Evolutionary conservation across 441 rosid genomes (phyloP).

Genomic region (Euphorbia corollata): DNA sequence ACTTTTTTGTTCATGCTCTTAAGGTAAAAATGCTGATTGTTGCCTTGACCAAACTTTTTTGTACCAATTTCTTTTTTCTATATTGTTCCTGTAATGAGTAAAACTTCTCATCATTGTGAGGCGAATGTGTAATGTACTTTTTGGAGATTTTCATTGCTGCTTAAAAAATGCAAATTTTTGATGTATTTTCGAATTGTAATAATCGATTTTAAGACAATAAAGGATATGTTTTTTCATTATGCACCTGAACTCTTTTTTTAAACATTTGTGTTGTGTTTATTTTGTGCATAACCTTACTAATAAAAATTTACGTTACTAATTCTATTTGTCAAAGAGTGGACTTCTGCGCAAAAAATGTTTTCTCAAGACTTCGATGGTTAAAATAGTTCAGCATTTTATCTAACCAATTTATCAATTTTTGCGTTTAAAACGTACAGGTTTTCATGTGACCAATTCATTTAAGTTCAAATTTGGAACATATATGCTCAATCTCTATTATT

Average conservation of each 20-base stretch:
- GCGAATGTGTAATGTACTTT: neutral
- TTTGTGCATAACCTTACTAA: neutral
- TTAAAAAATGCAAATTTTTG: neutral
- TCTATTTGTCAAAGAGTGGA: neutral
- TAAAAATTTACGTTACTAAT: neutral
- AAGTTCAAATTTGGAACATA: slow-evolving; percentile 1
- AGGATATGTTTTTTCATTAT: neutral
- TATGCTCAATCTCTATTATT: neutral
- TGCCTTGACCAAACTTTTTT: too few relatives aligned
- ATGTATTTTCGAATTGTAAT: neutral
- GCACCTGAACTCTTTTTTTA: neutral
- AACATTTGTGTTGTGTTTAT: neutral
- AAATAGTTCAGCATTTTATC: neutral
- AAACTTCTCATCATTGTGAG: neutral
- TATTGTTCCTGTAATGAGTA: neutral
- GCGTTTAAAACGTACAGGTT: neutral
- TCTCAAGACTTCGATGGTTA: neutral
- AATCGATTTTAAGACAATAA: neutral
- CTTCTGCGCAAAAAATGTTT: neutral
- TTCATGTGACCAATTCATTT: neutral
- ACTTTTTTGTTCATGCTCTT: slow-evolving; percentile 14
- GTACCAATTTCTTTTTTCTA: neutral
- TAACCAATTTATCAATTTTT: neutral
- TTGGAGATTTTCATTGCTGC: neutral
- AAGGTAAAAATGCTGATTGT: slow-evolving; percentile 6